A percentile compares a stretch with the other conserved stretches of the same genome.
phyloP scores from a whole-genome alignment of 495 filamentous ascomycete species.

The Filosporella fistucella region DNA sequence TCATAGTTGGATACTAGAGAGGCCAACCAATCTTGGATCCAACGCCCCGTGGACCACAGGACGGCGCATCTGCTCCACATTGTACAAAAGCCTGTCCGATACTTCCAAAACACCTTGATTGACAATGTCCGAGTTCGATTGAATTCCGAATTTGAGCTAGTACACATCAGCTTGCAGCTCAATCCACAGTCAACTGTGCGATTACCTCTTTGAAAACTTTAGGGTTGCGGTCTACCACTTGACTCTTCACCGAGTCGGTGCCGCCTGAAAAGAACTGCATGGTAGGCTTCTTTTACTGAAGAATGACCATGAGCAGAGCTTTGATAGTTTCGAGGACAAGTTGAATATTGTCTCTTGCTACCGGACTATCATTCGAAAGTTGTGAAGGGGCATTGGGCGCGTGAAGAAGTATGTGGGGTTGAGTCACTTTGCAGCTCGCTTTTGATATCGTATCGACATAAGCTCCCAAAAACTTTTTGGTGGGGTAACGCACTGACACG shows the following conservation, averaged over 20 bases:
- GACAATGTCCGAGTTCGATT: slow-evolving; percentile 88
- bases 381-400: too few relatives aligned
- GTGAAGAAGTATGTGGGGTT: too few relatives aligned
- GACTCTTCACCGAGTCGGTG: slow-evolving; percentile 65
- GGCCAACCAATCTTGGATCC: slow-evolving; percentile 66
- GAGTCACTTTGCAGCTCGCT: too few relatives aligned
- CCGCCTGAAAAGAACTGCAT: slow-evolving; percentile 24
- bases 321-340: too few relatives aligned
- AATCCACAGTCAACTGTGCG: slow-evolving; percentile 24
- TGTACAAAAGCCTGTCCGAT: slow-evolving; percentile 84
- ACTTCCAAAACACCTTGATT: slow-evolving; percentile 92
- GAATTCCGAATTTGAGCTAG: slow-evolving; percentile 88
- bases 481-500: too few relatives aligned
- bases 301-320: too few relatives aligned
- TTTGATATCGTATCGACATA: too few relatives aligned
- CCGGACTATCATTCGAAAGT: too few relatives aligned
- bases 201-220: slow-evolving; percentile 34
- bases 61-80: slow-evolving; percentile 66
- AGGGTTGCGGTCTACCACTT: slow-evolving; percentile 80
- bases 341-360: too few relatives aligned
- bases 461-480: too few relatives aligned
- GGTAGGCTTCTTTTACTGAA: too few relatives aligned
- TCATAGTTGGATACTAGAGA: slow-evolving; percentile 2
- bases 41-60: slow-evolving; percentile 78
- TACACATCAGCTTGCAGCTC: slow-evolving; percentile 58